Conservation (phyloP, 768 basidiomycete species). For the Rhizopogon roseolus region DNA sequence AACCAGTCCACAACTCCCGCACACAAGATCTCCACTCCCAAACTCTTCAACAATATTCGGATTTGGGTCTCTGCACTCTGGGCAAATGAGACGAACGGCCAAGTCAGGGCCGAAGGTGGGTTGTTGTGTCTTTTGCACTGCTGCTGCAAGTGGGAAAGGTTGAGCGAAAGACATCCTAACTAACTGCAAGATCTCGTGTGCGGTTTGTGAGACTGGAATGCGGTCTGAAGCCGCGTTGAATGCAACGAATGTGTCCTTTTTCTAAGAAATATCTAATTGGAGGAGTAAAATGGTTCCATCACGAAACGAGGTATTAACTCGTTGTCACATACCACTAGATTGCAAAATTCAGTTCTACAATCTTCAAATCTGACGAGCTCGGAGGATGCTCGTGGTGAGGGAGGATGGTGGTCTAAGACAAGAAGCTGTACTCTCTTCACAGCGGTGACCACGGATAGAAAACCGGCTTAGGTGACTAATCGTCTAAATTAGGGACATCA, state of each 20-base stretch:
- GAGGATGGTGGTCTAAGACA: constrained; percentile 18
- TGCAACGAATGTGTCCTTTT: constrained; percentile 22
- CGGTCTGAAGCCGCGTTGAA: constrained; percentile 2
- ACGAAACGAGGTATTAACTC: constrained; percentile 5
- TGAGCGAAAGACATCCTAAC: constrained; percentile 61
- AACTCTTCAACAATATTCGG: constrained; percentile 97
- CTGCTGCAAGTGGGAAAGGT: constrained; percentile 73
- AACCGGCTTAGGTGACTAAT: constrained; percentile 20
- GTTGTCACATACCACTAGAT: constrained; percentile 9
- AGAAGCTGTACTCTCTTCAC: constrained; percentile 3
- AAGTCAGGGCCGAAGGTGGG: constrained; percentile 76
- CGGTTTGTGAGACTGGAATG: constrained; percentile 8
- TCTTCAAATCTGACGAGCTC: constrained; percentile 1
- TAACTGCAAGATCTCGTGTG: constrained; percentile 9
- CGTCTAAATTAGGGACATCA: neutral
- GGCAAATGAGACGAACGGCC: constrained; percentile 87
- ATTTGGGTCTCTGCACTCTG: constrained; percentile 90
- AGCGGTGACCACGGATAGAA: constrained; percentile 11
- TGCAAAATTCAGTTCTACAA: constrained; percentile 3
- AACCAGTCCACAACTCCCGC: constrained; percentile 89
- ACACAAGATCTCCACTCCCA: constrained; percentile 95
- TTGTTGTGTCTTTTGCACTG: constrained; percentile 44
- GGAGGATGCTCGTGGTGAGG: constrained; percentile 12
- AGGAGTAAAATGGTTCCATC: constrained; percentile 8
- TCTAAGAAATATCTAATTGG: constrained; percentile 12